These are phyloP conservation scores for Periconia macrospinosa DNA, from an alignment of 2,329 filamentous ascomycete species.

Conservation along the genomic window DNA sequence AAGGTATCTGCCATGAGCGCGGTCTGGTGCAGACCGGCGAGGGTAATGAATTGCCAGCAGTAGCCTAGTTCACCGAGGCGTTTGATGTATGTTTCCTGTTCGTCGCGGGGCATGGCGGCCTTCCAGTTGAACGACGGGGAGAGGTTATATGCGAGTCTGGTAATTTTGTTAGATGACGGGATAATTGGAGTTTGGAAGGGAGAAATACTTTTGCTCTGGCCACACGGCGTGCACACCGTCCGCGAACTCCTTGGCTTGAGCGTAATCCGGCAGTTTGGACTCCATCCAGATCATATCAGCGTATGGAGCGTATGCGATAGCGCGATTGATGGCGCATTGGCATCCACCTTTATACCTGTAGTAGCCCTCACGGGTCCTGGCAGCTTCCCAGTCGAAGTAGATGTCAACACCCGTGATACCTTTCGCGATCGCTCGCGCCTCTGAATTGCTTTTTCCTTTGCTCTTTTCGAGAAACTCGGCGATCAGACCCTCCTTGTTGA, in stretches of 20 bases:
- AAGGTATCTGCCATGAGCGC: conserved; percentile 91
- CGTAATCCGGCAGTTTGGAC: conserved; percentile 90
- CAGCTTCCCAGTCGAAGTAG: conserved; percentile 93
- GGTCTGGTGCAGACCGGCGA: conserved; percentile 93
- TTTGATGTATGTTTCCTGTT: conserved; percentile 97
- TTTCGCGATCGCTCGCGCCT: conserved; percentile 79
- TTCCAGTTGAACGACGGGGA: conserved; percentile 99
- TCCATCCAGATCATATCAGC: conserved; percentile 99
- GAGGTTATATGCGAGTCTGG: conserved; percentile 92
- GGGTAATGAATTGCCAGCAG: conserved; percentile 99
- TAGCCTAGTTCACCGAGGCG: conserved; percentile 87
- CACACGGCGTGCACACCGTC: conserved; percentile 90
- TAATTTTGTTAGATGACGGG: conserved; percentile 3
- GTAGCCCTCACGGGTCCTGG: conserved; percentile 90
- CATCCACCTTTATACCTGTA: conserved; percentile 92
- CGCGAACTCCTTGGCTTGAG: conserved; percentile 90
- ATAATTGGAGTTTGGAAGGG: neutral
- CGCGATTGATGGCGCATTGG: conserved; percentile 86
- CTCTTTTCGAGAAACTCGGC: conserved; percentile 66
- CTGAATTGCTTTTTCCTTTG: conserved; percentile 83
- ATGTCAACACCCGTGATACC: conserved; percentile 77
- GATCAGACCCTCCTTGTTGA: conserved; percentile 70
- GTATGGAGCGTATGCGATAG: conserved; percentile 89
- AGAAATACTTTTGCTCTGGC: conserved; percentile 88
- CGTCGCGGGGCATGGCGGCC: conserved; percentile 83